Evolutionary conservation across 148 eudicot species (phyloP), one percentile per base, ranked within the genome.

Genomic region (Polygonum maritimum): DNA sequence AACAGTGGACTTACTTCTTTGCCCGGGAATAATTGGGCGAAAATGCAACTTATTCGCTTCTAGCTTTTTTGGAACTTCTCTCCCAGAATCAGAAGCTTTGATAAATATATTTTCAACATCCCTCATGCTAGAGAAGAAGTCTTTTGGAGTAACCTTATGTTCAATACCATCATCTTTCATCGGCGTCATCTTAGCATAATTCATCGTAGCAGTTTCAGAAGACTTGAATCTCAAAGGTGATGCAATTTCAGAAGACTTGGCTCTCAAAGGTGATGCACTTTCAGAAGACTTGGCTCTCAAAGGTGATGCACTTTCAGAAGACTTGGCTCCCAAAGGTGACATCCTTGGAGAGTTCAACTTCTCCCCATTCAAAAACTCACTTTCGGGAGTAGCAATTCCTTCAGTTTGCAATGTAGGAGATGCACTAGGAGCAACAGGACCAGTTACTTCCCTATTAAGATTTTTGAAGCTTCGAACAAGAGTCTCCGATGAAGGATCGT

Each of bases 41-140:
- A 88, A 94, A 85, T 94, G 98, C 71, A 92, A 78, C 82, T 92
- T 94, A 81, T 92, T 94, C 48, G 98, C 98, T 81, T 94, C 98
- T 71, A 94, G 87, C 98, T 92, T 94, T 80, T 89, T 83, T 0
- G 98, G 98, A 75, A 94, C 93, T 85, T 94, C 92, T 86, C 73
- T 88, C 74, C 98, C 98, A 45, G 97, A 82, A 16, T 92, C 96
- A 63, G 97, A 90, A 77, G 98, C 98, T 82, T 88, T 92, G 31
- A 26, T 48, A 81, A 94, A 94, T 12, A 92, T 89, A 73, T 57
- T 60, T 73, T 94, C 98, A 79, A 92, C 87, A 54, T 90, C 93
- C 80, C 87, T 90, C 83, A 94, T 84, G 77, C 93, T 87, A 4
- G 81, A 81, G 79, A 92, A 79, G 69, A 92, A 86, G 80, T 90